A percentile compares a stretch with the other conserved stretches of the same genome.
These are phyloP conservation scores for Amanita brunnescens DNA, from an alignment of 768 basidiomycete genomes.

Conservation along the genomic window DNA sequence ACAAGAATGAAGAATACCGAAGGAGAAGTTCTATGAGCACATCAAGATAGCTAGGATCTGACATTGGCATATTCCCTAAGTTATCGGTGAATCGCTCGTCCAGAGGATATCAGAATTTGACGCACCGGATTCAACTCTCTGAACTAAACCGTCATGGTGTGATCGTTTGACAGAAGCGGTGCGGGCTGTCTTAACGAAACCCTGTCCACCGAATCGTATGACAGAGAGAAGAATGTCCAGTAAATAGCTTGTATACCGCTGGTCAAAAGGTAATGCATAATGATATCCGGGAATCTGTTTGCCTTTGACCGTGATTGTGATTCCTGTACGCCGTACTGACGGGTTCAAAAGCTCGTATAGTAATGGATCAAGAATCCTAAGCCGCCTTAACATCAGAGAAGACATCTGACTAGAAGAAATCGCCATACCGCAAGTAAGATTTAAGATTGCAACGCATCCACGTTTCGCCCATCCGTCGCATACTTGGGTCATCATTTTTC, in stretches of 20 bases:
- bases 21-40: slow-evolving; percentile 64
- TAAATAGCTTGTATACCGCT: slow-evolving; percentile 61
- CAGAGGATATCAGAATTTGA: neutral
- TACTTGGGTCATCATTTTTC: slow-evolving; percentile 61
- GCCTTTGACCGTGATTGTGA: slow-evolving; percentile 45
- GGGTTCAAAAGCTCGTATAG: slow-evolving; percentile 72
- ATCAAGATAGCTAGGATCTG: slow-evolving; percentile 69
- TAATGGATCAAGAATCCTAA: slow-evolving; percentile 84
- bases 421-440: slow-evolving; percentile 74
- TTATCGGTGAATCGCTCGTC: slow-evolving; percentile 4
- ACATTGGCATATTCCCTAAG: slow-evolving; percentile 31
- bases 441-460: slow-evolving; percentile 96
- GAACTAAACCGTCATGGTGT: slow-evolving; percentile 49
- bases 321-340: slow-evolving; percentile 42
- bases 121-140: slow-evolving; percentile 55
- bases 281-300: slow-evolving; percentile 57
- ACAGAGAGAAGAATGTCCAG: slow-evolving; percentile 72
- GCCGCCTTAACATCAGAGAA: neutral
- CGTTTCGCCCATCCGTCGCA: slow-evolving; percentile 80
- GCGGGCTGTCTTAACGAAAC: slow-evolving; percentile 70
- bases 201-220: slow-evolving; percentile 83
- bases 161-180: slow-evolving; percentile 57
- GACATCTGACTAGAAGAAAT: slow-evolving; percentile 2
- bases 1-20: slow-evolving; percentile 36
- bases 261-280: slow-evolving; percentile 74